phyloP scores from a whole-genome alignment of 1,284 basidiomycete genomes.

The Moniliella sp. region DNA sequence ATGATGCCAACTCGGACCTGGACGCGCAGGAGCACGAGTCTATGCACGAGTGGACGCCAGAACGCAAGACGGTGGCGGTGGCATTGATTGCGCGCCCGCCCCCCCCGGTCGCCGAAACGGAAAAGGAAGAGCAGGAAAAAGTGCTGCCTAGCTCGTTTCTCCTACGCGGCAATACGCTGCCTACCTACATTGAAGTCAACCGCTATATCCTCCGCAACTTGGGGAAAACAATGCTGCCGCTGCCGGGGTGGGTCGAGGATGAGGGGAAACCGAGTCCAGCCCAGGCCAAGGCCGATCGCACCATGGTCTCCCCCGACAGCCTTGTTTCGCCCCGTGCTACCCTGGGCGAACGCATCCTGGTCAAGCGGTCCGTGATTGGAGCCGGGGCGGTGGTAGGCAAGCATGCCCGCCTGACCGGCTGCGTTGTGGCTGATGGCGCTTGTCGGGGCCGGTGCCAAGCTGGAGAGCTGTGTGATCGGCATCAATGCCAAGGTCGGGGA shows the following conservation, averaged over 20 bases:
- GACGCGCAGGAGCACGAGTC: background rate
- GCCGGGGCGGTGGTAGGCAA: conserved; percentile 69
- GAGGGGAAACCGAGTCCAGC: conserved; percentile 1
- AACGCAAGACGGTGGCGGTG: conserved; percentile 6
- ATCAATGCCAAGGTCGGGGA: conserved; percentile 57
- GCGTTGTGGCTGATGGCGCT: conserved; percentile 45
- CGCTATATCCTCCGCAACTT: conserved; percentile 41
- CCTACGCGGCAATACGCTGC: conserved; percentile 58
- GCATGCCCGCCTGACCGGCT: conserved; percentile 62
- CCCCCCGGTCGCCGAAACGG: conserved; percentile 6
- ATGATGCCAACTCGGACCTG: background rate
- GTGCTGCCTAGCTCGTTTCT: conserved; percentile 40
- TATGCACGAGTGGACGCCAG: conserved; percentile 3
- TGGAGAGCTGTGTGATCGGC: conserved; percentile 71
- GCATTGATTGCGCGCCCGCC: conserved; percentile 9
- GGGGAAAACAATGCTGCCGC: conserved; percentile 1
- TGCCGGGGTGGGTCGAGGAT: conserved; percentile 1
- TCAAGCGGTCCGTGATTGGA: conserved; percentile 74
- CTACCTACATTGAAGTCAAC: conserved; percentile 61
- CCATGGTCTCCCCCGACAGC: conserved; percentile 64
- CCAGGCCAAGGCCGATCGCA: conserved; percentile 36
- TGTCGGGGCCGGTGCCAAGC: conserved; percentile 46
- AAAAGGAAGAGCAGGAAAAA: conserved; percentile 6
- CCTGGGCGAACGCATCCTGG: conserved; percentile 57
- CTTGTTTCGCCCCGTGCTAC: conserved; percentile 59